A percentile compares a stretch with the other conserved stretches of the same genome.
Evolutionary conservation across 495 filamentous ascomycete species (phyloP).

Genomic region (Thermothielavioides terrestris): DNA sequence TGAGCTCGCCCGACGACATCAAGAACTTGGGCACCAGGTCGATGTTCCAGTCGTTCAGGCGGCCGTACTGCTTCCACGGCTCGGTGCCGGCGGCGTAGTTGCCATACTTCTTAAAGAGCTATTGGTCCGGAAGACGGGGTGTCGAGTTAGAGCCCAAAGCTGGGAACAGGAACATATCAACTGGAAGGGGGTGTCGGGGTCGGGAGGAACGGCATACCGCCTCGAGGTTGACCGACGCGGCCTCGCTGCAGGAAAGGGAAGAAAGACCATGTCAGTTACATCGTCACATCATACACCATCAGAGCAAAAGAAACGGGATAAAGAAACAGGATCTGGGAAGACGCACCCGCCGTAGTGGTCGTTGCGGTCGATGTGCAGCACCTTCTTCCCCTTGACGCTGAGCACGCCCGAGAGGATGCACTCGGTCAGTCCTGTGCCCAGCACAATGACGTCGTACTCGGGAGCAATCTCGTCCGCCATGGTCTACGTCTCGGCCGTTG

Average conservation of each 20-base stretch:
- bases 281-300: background rate
- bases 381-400: slow-evolving; percentile 98
- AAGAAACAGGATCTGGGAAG: slow-evolving; percentile 8
- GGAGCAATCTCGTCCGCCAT: slow-evolving; percentile 91
- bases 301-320: background rate
- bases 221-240: slow-evolving; percentile 91
- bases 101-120: slow-evolving; percentile 95
- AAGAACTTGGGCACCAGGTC: slow-evolving; percentile 96
- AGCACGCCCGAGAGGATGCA: slow-evolving; percentile 96
- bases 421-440: slow-evolving; percentile 96
- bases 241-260: slow-evolving; percentile 59
- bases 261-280: slow-evolving; percentile 28
- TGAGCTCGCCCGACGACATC: slow-evolving; percentile 97
- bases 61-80: slow-evolving; percentile 95
- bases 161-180: background rate
- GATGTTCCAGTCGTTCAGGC: slow-evolving; percentile 98
- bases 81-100: slow-evolving; percentile 73
- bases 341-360: slow-evolving; percentile 97
- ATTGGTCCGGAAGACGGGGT: slow-evolving; percentile 1
- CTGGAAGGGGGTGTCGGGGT: slow-evolving; percentile 1
- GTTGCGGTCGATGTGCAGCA: slow-evolving; percentile 97
- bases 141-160: slow-evolving; percentile 2
- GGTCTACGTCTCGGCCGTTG: slow-evolving; percentile 6
- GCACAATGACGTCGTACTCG: slow-evolving; percentile 96
- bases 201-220: slow-evolving; percentile 44